Evolutionary conservation across 2,329 filamentous ascomycete genomes (phyloP).

Genomic region (Epichloe amarillans): DNA sequence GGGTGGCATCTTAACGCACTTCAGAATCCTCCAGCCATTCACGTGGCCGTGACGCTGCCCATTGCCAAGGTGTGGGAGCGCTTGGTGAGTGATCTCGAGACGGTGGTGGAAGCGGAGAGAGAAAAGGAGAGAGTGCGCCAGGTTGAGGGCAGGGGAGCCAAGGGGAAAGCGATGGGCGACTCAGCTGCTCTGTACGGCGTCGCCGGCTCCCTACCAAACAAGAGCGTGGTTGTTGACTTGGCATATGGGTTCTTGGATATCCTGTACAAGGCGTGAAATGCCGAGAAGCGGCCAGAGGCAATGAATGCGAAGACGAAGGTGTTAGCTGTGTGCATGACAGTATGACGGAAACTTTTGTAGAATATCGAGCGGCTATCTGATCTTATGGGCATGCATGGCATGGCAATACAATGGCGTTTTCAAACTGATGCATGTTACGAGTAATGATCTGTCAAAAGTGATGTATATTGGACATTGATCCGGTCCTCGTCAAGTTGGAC

Average conservation of each 20-base stretch:
- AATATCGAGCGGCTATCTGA: background rate
- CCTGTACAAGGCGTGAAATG: conserved; percentile 64
- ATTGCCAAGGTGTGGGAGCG: conserved; percentile 70
- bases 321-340: background rate
- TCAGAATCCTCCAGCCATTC: conserved; percentile 82
- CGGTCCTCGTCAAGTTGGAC: too few relatives aligned
- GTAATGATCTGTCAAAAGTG: background rate
- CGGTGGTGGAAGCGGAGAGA: conserved; percentile 55
- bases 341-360: background rate
- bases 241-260: conserved; percentile 87
- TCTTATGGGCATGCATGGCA: background rate
- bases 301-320: background rate
- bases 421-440: background rate
- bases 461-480: background rate
- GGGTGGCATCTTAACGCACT: conserved; percentile 96
- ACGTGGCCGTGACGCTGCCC: conserved; percentile 85
- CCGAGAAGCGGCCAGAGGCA: background rate
- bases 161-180: conserved; percentile 60
- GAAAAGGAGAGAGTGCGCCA: conserved; percentile 66
- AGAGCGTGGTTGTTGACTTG: conserved; percentile 83
- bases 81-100: conserved; percentile 59
- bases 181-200: conserved; percentile 87
- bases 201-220: conserved; percentile 87
- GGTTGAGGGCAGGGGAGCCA: conserved; percentile 52
- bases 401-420: background rate